Evolutionary conservation across 805 yeast species (phyloP), one percentile per base, ranked within the genome.

Genomic region (Barnettozyma salicaria): DNA sequence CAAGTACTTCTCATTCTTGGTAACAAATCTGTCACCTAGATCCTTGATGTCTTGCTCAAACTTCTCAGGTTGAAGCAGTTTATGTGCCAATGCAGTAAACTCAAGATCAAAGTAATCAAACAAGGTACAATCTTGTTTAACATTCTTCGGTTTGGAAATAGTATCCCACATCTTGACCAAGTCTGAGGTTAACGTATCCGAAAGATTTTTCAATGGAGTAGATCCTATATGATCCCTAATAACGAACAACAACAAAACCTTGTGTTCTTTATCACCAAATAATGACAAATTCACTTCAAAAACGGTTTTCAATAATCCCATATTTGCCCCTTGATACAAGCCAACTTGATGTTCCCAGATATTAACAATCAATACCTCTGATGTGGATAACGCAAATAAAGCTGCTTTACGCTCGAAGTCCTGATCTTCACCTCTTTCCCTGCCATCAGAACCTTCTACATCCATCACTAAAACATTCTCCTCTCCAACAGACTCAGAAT

Each of bases 381-480:
- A 78, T 0, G 96, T 89, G 9, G 97, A 76, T 43, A 92, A 67
- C 0, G 98, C 97, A 66, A 92, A 92, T 29, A 92, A 65, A 0
- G 97, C 97, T 2, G 96, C 89, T 50, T 92, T 92, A 40, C 98
- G 74, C 61, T 92, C 98, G 59, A 92, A 92, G 61, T 92, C 98
- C 61, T 92, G 97, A 60, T 92, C 97, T 52, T 92, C 98, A 19
- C 97, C 97, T 39, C 97, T 74, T 62, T 92, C 98, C 42, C 96
- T 74, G 33, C 98, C 97, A 63, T 92, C 98, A 1, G 97, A 89
- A 33, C 98, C 98, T 63, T 92, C 98, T n/a, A 92, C 97, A 56
- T 92, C 98, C 72, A 92, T 73, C 3, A 92, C 94, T 43, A 86
- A 71, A 9, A 87, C 6, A 48, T 43, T 18, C 42, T 40, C 28